Evolutionary conservation across 139 green algal species (phyloP), one percentile per base, ranked within the genome.

Genomic region (Tetradesmus lagerheimii): DNA sequence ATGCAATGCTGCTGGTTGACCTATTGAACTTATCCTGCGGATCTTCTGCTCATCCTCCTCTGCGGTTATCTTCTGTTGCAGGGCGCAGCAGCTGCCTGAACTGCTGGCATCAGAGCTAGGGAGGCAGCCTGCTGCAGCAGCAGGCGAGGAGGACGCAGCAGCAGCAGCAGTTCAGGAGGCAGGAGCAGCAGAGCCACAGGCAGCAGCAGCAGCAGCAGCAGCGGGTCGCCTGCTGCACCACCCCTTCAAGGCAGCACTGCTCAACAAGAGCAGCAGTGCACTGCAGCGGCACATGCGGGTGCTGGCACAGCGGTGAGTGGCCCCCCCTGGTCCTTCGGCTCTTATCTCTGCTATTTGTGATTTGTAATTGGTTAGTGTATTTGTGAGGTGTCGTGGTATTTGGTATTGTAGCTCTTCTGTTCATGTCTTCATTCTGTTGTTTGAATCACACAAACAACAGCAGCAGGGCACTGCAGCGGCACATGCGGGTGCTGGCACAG

Each of bases 71-170:
- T n/a, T 0, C 43, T 38, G 37, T 14, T 71, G 80, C 80, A 86
- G 80, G 80, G 80, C 45, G 27, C 29, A 71, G 43, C 43, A 86
- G 80, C 45, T 86, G 45, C 45, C 80, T 43, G 80, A n/a, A 14
- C 4, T 75, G 29, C 39, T 86, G 12, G 29, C 5, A 4, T 0
- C 43, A n/a, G n/a, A n/a, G 29, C 15, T 86, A 6, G 80, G 47
- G 20, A 9, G 0, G 5, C n/a, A n/a, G n/a, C n/a, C n/a, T n/a
- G n/a, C n/a, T n/a, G n/a, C n/a, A 14, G 67, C 27, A 9, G 11
- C 31, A 38, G n/a, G n/a, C n/a, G n/a, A n/a, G n/a, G n/a, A n/a
- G n/a, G n/a, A n/a, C n/a, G 31, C 31, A 78, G 43, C n/a, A 39
- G 37, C 27, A 34, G 39, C 27, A 35, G 20, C 79, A 64, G 39